These are phyloP conservation scores for Saraca asoca DNA, from an alignment of 331 rosid species.

Conservation along the genomic window DNA sequence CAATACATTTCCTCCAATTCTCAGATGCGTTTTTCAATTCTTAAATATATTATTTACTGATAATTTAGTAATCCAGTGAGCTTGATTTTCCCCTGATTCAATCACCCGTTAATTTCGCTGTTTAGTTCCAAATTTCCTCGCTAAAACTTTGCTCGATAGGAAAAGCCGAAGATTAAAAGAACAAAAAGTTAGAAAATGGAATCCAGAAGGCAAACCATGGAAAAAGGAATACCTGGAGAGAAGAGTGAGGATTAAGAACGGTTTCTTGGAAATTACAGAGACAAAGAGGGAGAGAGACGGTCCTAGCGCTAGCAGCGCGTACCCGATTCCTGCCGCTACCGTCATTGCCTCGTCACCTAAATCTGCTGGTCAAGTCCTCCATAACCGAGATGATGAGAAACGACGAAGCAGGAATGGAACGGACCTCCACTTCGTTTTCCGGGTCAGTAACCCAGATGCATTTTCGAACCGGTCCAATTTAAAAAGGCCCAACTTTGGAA, in stretches of 20 bases:
- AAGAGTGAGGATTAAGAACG: conserved; percentile 85
- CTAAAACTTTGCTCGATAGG: too few species aligned
- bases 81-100: neutral
- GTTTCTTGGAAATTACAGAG: conserved; percentile 80
- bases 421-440: neutral
- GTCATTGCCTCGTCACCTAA: conserved; percentile 51
- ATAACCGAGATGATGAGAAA: neutral
- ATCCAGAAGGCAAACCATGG: neutral
- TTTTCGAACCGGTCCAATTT: too few species aligned
- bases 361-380: conserved; percentile 13
- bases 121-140: neutral
- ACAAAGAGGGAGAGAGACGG: conserved; percentile 84
- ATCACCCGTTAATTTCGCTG: neutral
- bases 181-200: neutral
- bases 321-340: conserved; percentile 85
- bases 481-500: too few species aligned
- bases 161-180: neutral
- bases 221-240: conserved; percentile 63
- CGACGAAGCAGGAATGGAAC: neutral
- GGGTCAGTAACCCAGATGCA: conserved; percentile 1
- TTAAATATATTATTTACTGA: too few species aligned
- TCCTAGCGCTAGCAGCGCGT: conserved; percentile 78
- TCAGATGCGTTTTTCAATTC: too few species aligned
- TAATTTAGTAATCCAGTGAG: neutral
- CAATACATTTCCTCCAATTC: too few species aligned